Evolutionary conservation across 306 rosid species (phyloP).

Genomic region (Crataegus laevigata): DNA sequence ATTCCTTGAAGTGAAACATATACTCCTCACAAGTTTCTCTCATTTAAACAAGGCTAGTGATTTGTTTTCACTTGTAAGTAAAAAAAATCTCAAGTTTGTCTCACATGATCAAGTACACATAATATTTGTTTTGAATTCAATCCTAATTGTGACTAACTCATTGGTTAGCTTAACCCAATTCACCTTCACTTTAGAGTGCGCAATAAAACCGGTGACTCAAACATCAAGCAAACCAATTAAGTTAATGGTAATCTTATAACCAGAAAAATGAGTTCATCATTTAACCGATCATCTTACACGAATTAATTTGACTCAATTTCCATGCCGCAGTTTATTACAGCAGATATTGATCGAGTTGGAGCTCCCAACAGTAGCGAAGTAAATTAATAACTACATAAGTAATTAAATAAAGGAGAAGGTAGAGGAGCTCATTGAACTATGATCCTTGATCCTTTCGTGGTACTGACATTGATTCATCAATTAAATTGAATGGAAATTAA

Average conservation of each 20-base stretch:
- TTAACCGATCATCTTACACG: too few species aligned
- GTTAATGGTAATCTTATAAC: too few species aligned
- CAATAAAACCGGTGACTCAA: too few species aligned
- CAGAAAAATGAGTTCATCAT: too few species aligned
- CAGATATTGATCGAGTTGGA: not conserved
- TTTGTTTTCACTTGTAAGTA: not conserved
- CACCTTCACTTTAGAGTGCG: not conserved
- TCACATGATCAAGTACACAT: too few species aligned
- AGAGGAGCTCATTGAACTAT: not conserved
- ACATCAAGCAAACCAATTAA: too few species aligned
- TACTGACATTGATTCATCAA: conserved; percentile 27
- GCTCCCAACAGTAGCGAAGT: not conserved
- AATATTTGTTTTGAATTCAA: not conserved
- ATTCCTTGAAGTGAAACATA: not conserved
- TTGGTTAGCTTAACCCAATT: not conserved
- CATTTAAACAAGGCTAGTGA: not conserved
- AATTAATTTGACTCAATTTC: not conserved
- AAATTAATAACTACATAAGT: not conserved
- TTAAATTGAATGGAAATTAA: conserved; percentile 4
- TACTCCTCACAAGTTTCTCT: not conserved
- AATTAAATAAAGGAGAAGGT: not conserved
- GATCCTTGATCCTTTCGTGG: conserved; percentile 31
- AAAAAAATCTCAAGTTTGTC: too few species aligned
- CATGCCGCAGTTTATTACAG: not conserved
- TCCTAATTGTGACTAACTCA: not conserved